Evolutionary conservation across 164 flowering plant genomes (phyloP).

Genomic region (Vitis cinerea): DNA sequence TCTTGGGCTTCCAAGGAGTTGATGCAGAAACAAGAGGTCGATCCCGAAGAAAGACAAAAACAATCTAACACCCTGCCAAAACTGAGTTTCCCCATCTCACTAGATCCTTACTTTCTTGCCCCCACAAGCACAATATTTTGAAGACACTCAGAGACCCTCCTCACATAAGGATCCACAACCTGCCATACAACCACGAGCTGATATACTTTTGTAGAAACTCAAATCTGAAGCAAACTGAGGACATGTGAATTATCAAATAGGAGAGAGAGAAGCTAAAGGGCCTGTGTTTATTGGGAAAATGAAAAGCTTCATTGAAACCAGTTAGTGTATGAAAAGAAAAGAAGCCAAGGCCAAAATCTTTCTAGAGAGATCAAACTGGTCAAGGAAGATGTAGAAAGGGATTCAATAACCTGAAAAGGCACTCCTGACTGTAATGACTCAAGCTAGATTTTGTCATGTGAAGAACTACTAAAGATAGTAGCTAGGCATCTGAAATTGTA

Average conservation of each 20-base stretch:
- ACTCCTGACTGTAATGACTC: neutral
- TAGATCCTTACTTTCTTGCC: neutral
- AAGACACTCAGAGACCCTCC: neutral
- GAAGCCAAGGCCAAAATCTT: conserved; percentile 2
- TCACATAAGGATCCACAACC: conserved; percentile 14
- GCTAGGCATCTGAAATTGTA: neutral
- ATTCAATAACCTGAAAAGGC: conserved; percentile 7
- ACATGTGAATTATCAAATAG: neutral
- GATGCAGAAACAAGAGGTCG: conserved; percentile 65
- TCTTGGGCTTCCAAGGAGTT: conserved; percentile 31
- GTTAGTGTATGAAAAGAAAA: conserved; percentile 7
- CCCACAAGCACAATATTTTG: neutral
- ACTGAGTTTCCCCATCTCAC: conserved; percentile 57
- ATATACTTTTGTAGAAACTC: conserved; percentile 4
- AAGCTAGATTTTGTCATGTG: conserved; percentile 26
- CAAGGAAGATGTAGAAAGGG: conserved; percentile 9
- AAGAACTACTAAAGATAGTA: conserved; percentile 11
- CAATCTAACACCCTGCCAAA: conserved; percentile 57
- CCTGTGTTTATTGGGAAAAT: conserved; percentile 24
- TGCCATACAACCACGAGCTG: neutral
- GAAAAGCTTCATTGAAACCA: conserved; percentile 18
- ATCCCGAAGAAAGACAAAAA: conserved; percentile 45
- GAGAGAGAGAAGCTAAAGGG: conserved; percentile 11
- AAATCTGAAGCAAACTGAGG: conserved; percentile 3
- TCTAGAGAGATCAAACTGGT: conserved; percentile 14